phyloP scores from a whole-genome alignment of 257 asterid genomes.

The Nicotiana undulata region DNA sequence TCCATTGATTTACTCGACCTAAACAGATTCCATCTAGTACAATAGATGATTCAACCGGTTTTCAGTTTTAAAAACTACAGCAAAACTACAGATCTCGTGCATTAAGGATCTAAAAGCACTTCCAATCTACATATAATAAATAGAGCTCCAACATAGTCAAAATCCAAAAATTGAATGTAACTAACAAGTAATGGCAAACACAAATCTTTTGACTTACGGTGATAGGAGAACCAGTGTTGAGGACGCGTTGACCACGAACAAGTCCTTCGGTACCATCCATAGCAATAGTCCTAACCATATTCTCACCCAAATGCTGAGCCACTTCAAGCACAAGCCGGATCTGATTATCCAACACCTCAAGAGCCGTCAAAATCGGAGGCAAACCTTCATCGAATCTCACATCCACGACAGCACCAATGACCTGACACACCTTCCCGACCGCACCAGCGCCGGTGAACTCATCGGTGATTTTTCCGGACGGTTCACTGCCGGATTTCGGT shows the following conservation, averaged over 20 bases:
- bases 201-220: constrained; percentile 40
- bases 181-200: background rate
- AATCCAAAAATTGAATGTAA: background rate
- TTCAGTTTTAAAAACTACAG: background rate
- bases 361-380: constrained; percentile 86
- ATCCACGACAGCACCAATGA: constrained; percentile 90
- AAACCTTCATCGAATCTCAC: constrained; percentile 76
- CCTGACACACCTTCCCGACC: constrained; percentile 77
- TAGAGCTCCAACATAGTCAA: background rate
- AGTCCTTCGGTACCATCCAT: constrained; percentile 96
- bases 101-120: background rate
- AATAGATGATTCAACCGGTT: background rate
- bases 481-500: constrained; percentile 25
- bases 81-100: background rate
- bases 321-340: constrained; percentile 87
- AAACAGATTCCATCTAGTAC: background rate
- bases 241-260: constrained; percentile 80
- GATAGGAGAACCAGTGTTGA: constrained; percentile 82
- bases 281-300: constrained; percentile 77
- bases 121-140: background rate
- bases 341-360: constrained; percentile 85
- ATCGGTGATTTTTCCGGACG: constrained; percentile 60
- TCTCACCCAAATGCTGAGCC: constrained; percentile 88
- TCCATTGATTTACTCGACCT: background rate
- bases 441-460: constrained; percentile 74